Percentiles rank a stretch among this genome's conserved stretches.
Evolutionary conservation across 768 basidiomycete genomes (phyloP).

Genomic region (Lactarius sanguifluus): DNA sequence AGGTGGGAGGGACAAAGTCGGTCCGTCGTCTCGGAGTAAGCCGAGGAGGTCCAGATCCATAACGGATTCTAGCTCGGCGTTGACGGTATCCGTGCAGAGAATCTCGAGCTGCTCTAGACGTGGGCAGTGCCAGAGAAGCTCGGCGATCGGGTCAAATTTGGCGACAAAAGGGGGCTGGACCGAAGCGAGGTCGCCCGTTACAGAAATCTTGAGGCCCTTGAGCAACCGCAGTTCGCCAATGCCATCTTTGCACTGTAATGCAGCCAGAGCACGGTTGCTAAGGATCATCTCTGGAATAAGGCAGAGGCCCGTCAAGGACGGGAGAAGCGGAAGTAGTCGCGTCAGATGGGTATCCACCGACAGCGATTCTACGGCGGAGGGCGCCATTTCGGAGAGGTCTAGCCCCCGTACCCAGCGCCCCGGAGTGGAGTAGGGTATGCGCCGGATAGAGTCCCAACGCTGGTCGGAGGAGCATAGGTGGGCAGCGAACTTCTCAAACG

Average conservation of each 20-base stretch:
- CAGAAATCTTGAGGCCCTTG: conserved; percentile 24
- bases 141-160: conserved; percentile 6
- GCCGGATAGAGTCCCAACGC: conserved; percentile 84
- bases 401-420: conserved; percentile 83
- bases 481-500: conserved; percentile 58
- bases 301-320: conserved; percentile 30
- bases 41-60: conserved; percentile 6
- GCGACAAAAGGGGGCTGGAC: neutral
- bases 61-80: conserved; percentile 11
- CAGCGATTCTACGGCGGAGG: conserved; percentile 46
- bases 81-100: conserved; percentile 20
- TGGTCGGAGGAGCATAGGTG: conserved; percentile 62
- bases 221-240: conserved; percentile 24
- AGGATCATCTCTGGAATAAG: conserved; percentile 21
- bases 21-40: conserved; percentile 9
- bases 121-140: conserved; percentile 18
- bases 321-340: conserved; percentile 56
- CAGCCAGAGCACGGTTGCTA: conserved; percentile 22
- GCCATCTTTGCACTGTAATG: conserved; percentile 24
- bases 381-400: conserved; percentile 58
- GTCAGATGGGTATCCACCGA: conserved; percentile 63
- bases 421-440: conserved; percentile 84
- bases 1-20: conserved; percentile 35
- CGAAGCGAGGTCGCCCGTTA: conserved; percentile 17
- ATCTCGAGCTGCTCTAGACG: conserved; percentile 29